Percentiles rank a stretch among this genome's conserved stretches.
phyloP scores from a whole-genome alignment of 2,329 filamentous ascomycete genomes.

The Colletotrichum lupini region DNA sequence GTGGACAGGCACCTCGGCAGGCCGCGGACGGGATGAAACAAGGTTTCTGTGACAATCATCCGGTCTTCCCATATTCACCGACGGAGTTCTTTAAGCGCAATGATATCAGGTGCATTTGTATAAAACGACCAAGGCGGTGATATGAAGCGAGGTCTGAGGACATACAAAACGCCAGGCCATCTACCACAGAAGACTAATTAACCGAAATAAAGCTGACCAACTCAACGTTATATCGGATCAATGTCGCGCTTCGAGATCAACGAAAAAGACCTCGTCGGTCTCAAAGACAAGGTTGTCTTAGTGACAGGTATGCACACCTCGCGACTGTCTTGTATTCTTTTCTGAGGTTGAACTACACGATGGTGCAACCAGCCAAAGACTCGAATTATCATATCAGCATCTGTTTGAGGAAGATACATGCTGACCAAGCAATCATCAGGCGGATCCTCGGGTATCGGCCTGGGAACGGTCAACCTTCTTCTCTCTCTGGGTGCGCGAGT shows the following conservation, averaged over 20 bases:
- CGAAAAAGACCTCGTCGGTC: not conserved
- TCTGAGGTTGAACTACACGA: not conserved
- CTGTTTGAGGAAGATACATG: not conserved
- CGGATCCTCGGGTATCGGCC: not conserved
- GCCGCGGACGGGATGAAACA: not conserved
- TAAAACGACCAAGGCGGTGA: not conserved
- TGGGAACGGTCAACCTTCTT: not conserved
- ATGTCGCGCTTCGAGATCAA: not conserved
- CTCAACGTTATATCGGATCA: not conserved
- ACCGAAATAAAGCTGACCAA: not conserved
- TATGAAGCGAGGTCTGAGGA: not conserved
- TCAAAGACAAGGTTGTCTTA: not conserved
- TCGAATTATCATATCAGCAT: too few relatives aligned
- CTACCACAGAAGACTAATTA: not conserved
- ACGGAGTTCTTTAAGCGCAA: not conserved
- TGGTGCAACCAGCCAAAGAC: not conserved
- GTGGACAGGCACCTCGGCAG: not conserved
- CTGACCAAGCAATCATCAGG: not conserved
- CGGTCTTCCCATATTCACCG: not conserved
- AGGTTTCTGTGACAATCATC: not conserved
- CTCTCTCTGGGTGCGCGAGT: not conserved
- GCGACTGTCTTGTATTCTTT: not conserved
- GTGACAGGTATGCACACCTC: not conserved
- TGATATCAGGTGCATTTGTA: not conserved
- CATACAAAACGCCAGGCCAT: not conserved